A percentile compares a stretch with the other conserved stretches of the same genome.
phyloP scores from a whole-genome alignment of 805 yeast species.

The Starmerella lactis-condensi region DNA sequence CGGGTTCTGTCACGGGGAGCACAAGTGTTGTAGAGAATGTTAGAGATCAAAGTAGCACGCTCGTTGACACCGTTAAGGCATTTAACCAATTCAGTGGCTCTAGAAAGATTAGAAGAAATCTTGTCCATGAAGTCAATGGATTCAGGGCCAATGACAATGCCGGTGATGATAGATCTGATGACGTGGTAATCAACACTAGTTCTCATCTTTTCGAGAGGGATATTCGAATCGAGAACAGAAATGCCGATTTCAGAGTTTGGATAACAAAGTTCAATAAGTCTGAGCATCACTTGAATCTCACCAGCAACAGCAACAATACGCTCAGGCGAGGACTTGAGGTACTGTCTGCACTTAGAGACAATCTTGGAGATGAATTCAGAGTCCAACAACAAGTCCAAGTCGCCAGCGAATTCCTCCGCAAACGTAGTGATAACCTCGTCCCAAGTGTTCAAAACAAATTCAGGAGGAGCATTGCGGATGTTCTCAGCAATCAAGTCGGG shows the following conservation, averaged over 20 bases:
- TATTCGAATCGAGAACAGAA: slow-evolving; percentile 8
- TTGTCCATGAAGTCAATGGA: slow-evolving; percentile 1
- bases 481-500: not conserved
- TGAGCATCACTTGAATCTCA: slow-evolving; percentile 21
- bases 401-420: slow-evolving; percentile 14
- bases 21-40: too few relatives aligned
- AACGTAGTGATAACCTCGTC: slow-evolving; percentile 15
- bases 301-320: slow-evolving; percentile 16
- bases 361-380: slow-evolving; percentile 14
- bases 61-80: not conserved
- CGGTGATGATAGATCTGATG: slow-evolving; percentile 15
- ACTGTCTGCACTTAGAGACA: slow-evolving; percentile 6
- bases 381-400: slow-evolving; percentile 17
- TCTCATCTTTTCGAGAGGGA: slow-evolving; percentile 20
- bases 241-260: slow-evolving; percentile 11
- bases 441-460: slow-evolving; percentile 11
- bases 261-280: slow-evolving; percentile 14
- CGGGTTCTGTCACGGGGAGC: too few relatives aligned
- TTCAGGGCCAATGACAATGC: slow-evolving; percentile 4
- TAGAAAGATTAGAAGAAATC: not conserved
- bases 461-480: not conserved
- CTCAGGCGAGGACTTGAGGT: slow-evolving; percentile 5
- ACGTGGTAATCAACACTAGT: slow-evolving; percentile 20
- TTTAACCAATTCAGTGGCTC: not conserved
- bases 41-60: too few relatives aligned